Evolutionary conservation across 345 rosid species (phyloP).

Genomic region (Lepidium aucheri): DNA sequence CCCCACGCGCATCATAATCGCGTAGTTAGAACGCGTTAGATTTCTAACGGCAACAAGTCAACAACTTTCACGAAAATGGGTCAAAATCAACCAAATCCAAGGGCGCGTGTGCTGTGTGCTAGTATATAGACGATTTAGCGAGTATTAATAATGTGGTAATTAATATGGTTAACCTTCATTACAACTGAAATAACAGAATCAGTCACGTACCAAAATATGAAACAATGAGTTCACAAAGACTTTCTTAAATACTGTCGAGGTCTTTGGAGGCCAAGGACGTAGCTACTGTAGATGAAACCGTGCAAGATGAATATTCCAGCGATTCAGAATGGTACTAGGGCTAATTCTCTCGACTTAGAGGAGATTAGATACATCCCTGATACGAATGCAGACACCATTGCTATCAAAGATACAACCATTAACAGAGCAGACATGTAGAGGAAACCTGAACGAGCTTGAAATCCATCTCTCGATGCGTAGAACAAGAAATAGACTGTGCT

Average conservation of each 20-base stretch:
- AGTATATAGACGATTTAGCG: too few species aligned
- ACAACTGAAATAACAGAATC: not conserved
- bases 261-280: slow-evolving; percentile 1
- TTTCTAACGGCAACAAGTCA: too few species aligned
- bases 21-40: too few species aligned
- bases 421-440: slow-evolving; percentile 17
- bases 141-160: too few species aligned
- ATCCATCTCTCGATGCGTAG: not conserved
- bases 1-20: too few species aligned
- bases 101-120: too few species aligned
- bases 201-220: not conserved
- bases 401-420: slow-evolving; percentile 17
- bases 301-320: not conserved
- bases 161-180: not conserved
- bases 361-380: slow-evolving; percentile 17
- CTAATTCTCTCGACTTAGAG: not conserved
- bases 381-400: slow-evolving; percentile 14
- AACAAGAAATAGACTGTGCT: slow-evolving; percentile 7
- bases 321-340: slow-evolving; percentile 1
- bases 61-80: too few species aligned
- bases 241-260: not conserved
- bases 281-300: slow-evolving; percentile 1
- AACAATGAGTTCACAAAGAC: not conserved
- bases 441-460: not conserved
- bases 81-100: too few species aligned